Conservation (phyloP, 139 green algal genomes). For the Dunaliella primolecta region DNA sequence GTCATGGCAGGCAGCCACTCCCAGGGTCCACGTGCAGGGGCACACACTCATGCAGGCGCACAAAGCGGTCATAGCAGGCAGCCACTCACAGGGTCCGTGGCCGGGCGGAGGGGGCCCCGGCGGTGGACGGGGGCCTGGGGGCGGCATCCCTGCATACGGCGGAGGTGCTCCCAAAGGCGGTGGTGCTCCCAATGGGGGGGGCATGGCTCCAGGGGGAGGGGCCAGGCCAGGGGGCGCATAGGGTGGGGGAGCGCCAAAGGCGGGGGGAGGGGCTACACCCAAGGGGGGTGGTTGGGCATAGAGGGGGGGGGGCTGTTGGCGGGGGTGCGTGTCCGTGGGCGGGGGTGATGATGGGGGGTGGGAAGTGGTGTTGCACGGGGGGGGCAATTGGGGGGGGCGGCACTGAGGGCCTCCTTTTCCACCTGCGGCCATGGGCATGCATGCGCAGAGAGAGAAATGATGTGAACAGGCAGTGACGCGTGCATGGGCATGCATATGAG, state of each 20-base stretch:
- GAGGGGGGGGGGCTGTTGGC: slow-evolving; percentile 10
- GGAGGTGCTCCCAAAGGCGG: too few relatives aligned
- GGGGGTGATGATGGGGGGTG: slow-evolving; percentile 7
- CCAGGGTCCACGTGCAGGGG: too few relatives aligned
- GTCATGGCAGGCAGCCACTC: too few relatives aligned
- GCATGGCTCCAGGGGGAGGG: neutral
- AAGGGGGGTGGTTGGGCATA: slow-evolving; percentile 16
- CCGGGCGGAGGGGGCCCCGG: slow-evolving; percentile 13
- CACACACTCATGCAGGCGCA: too few relatives aligned
- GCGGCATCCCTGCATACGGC: neutral
- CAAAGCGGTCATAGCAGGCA: too few relatives aligned
- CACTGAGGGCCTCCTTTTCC: slow-evolving; percentile 3
- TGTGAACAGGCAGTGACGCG: too few relatives aligned
- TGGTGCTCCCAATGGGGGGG: neutral
- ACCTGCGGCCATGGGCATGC: neutral
- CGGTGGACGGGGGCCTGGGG: slow-evolving; percentile 13
- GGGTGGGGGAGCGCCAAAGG: slow-evolving; percentile 7
- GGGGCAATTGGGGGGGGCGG: neutral
- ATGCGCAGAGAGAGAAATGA: neutral
- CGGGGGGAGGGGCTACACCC: slow-evolving; percentile 10
- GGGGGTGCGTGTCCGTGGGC: neutral
- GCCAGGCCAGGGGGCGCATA: slow-evolving; percentile 17
- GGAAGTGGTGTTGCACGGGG: neutral
- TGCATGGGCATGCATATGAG: too few relatives aligned
- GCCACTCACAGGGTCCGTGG: slow-evolving; percentile 12